phyloP scores from a whole-genome alignment of 83 land plant genomes.

The Isoetes engelmannii region DNA sequence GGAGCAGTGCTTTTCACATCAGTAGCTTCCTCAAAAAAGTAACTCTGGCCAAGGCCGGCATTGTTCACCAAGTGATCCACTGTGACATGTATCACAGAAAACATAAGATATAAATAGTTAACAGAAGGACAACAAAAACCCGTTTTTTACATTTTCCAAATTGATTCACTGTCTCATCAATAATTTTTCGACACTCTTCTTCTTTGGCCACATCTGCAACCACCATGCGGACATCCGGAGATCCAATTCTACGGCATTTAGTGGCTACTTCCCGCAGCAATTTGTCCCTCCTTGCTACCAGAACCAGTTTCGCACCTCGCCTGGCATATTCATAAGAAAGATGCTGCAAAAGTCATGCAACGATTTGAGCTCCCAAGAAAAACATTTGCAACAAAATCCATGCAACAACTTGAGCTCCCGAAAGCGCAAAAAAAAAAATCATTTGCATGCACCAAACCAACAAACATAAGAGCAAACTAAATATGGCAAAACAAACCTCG shows the following conservation, averaged over 20 bases:
- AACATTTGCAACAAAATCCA: no score
- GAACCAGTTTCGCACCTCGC: slow-evolving; percentile 59
- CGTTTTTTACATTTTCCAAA: slow-evolving; percentile 62
- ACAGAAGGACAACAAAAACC: no score
- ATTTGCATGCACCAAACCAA: no score
- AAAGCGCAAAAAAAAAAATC: no score
- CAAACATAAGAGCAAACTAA: no score
- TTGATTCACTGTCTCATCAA: slow-evolving; percentile 47
- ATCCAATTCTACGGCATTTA: slow-evolving; percentile 47
- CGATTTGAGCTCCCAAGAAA: background rate
- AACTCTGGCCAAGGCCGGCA: slow-evolving; percentile 65
- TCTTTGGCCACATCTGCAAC: slow-evolving; percentile 83
- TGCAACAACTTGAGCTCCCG: no score
- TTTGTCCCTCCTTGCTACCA: slow-evolving; percentile 68
- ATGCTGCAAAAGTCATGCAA: slow-evolving; percentile 41
- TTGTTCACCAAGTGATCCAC: slow-evolving; percentile 93
- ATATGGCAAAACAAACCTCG: no score
- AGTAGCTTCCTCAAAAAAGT: slow-evolving; percentile 62
- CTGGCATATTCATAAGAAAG: slow-evolving; percentile 80
- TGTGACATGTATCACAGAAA: slow-evolving; percentile 20
- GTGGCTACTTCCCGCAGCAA: slow-evolving; percentile 54
- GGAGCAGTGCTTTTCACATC: slow-evolving; percentile 50
- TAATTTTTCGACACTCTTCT: slow-evolving; percentile 65
- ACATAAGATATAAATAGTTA: background rate
- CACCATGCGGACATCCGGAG: slow-evolving; percentile 46